Conservation (phyloP, 2,329 filamentous ascomycete species). For the Nigrospora osmanthi region DNA sequence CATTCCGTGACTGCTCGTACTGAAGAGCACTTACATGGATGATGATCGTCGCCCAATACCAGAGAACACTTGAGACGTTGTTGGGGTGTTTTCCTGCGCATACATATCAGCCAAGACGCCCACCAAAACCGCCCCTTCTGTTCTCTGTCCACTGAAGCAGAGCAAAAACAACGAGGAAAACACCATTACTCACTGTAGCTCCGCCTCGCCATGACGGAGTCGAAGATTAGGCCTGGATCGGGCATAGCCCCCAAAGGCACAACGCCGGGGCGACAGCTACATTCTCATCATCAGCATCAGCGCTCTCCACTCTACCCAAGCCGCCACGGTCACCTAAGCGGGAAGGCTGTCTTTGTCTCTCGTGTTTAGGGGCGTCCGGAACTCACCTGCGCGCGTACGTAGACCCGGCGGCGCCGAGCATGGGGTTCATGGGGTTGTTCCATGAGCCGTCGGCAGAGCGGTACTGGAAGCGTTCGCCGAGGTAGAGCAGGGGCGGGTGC, state of each 20-base stretch:
- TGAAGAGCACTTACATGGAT: constrained; percentile 42
- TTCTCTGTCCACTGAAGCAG: no score
- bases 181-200: constrained; percentile 22
- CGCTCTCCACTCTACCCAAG: background rate
- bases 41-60: constrained; percentile 66
- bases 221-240: constrained; percentile 56
- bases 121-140: no score
- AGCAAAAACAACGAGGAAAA: no score
- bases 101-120: background rate
- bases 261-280: constrained; percentile 43
- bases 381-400: constrained; percentile 52
- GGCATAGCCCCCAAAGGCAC: constrained; percentile 58
- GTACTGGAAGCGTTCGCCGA: constrained; percentile 56
- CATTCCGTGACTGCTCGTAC: background rate
- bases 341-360: no score
- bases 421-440: constrained; percentile 61
- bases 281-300: background rate
- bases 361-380: no score
- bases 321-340: no score
- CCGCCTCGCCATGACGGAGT: constrained; percentile 50
- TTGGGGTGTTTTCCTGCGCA: constrained; percentile 50
- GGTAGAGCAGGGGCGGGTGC: constrained; percentile 61
- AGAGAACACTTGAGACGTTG: constrained; percentile 64
- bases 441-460: constrained; percentile 62
- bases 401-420: constrained; percentile 59